A percentile compares a stretch with the other conserved stretches of the same genome.
phyloP scores from a whole-genome alignment of 352 stramenopile genomes.

The Hyphochytrium catenoides region DNA sequence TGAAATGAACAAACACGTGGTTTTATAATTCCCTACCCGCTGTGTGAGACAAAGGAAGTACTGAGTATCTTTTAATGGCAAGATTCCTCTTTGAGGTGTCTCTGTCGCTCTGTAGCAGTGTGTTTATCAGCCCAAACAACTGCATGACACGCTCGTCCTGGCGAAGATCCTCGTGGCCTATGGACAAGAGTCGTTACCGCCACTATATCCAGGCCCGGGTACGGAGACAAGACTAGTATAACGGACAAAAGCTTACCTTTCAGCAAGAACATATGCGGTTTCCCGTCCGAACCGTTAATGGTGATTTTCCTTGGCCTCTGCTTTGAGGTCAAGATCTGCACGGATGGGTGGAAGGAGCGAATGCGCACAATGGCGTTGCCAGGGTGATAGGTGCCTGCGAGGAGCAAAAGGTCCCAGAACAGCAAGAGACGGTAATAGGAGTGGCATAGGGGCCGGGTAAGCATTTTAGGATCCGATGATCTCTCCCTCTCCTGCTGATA shows the following conservation, averaged over 20 bases:
- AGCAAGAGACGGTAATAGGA: too few relatives aligned
- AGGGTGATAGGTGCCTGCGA: constrained; percentile 61
- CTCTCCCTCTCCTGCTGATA: too few relatives aligned
- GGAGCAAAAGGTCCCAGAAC: too few relatives aligned
- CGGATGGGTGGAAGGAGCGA: constrained; percentile 72
- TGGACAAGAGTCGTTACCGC: too few relatives aligned
- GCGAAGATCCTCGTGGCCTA: constrained; percentile 97
- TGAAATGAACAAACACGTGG: too few relatives aligned
- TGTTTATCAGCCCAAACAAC: constrained; percentile 99
- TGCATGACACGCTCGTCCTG: constrained; percentile 99
- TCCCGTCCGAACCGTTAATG: constrained; percentile 92
- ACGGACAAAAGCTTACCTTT: too few relatives aligned
- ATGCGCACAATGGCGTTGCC: constrained; percentile 60
- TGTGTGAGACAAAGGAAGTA: constrained; percentile 94
- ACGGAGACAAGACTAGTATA: too few relatives aligned
- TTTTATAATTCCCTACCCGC: too few relatives aligned
- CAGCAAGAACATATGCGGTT: constrained; percentile 96
- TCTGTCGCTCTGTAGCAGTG: constrained; percentile 88
- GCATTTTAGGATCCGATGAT: too few relatives aligned
- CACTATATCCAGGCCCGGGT: too few relatives aligned
- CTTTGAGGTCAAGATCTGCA: constrained; percentile 96
- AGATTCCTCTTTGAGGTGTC: constrained; percentile 94
- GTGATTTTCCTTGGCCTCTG: constrained; percentile 93
- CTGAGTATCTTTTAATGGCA: constrained; percentile 92
- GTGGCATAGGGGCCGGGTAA: too few relatives aligned